These are phyloP conservation scores for Xylariaceae sp. DNA, from an alignment of 2,329 filamentous ascomycete genomes.

Conservation along the genomic window DNA sequence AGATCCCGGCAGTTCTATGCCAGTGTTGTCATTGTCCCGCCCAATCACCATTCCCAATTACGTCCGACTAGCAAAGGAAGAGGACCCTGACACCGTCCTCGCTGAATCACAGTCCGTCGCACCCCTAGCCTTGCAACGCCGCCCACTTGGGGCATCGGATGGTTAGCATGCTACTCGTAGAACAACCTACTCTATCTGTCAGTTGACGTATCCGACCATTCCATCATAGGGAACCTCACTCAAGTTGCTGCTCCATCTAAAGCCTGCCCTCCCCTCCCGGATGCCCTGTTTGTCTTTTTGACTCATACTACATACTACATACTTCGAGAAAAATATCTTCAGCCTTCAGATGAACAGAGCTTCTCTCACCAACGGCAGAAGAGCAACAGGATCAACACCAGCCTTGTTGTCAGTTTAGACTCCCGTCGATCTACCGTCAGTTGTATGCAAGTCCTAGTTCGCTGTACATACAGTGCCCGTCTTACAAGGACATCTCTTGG, in stretches of 20 bases:
- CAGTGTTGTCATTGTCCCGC: too few species aligned
- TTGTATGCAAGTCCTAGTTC: conserved; percentile 19
- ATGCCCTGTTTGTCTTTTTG: conserved; percentile 1
- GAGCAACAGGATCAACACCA: neutral
- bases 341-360: conserved; percentile 2
- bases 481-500: conserved; percentile 21
- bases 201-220: conserved; percentile 32
- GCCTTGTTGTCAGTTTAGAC: conserved; percentile 12
- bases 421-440: conserved; percentile 9
- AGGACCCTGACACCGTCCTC: conserved; percentile 26
- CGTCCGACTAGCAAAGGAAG: conserved; percentile 20
- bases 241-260: conserved; percentile 25
- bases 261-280: conserved; percentile 16
- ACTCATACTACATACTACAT: too few species aligned
- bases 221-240: conserved; percentile 25
- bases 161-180: conserved; percentile 9
- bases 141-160: conserved; percentile 14
- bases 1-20: too few species aligned
- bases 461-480: conserved; percentile 20
- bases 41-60: too few species aligned
- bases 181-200: conserved; percentile 26
- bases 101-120: conserved; percentile 13
- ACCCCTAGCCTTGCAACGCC: conserved; percentile 19
- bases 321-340: conserved; percentile 6
- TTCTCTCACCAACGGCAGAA: neutral